Percentiles rank a stretch among this genome's conserved stretches.
Conservation (phyloP, 805 yeast species). For the Starmerella apis region DNA sequence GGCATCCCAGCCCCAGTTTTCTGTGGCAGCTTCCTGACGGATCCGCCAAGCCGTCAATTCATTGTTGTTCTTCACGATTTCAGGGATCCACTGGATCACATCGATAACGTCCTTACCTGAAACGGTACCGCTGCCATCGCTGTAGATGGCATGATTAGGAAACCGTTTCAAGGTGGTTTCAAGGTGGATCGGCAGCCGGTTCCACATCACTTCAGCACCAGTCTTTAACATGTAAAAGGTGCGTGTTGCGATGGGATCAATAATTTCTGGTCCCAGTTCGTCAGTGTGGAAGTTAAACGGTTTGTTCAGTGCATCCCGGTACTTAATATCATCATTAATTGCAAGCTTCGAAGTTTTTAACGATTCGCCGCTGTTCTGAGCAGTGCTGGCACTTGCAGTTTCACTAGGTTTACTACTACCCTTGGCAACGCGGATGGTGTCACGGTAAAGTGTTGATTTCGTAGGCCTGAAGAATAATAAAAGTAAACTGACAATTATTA, state of each 20-base stretch:
- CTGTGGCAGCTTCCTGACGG: slow-evolving; percentile 23
- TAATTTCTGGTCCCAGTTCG: neutral
- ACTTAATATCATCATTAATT: neutral
- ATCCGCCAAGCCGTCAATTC: slow-evolving; percentile 25
- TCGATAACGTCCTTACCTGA: slow-evolving; percentile 32
- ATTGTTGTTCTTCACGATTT: slow-evolving; percentile 18
- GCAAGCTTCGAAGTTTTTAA: neutral
- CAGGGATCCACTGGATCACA: slow-evolving; percentile 25
- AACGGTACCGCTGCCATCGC: slow-evolving; percentile 30
- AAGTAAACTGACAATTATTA: neutral
- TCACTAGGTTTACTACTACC: neutral
- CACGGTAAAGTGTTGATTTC: neutral
- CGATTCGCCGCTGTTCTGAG: neutral
- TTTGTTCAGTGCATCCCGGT: neutral
- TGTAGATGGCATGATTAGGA: slow-evolving; percentile 31
- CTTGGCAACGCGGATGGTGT: neutral
- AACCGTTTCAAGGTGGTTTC: slow-evolving; percentile 30
- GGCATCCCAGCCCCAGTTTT: slow-evolving; percentile 23
- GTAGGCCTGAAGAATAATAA: neutral
- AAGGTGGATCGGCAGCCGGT: slow-evolving; percentile 30
- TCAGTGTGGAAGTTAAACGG: slow-evolving; percentile 6
- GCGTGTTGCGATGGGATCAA: neutral
- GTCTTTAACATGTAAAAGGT: slow-evolving; percentile 5
- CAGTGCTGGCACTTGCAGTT: neutral
- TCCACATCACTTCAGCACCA: slow-evolving; percentile 11